These are phyloP conservation scores for Plantago rigida DNA, from an alignment of 305 asterid species.

Conservation along the genomic window DNA sequence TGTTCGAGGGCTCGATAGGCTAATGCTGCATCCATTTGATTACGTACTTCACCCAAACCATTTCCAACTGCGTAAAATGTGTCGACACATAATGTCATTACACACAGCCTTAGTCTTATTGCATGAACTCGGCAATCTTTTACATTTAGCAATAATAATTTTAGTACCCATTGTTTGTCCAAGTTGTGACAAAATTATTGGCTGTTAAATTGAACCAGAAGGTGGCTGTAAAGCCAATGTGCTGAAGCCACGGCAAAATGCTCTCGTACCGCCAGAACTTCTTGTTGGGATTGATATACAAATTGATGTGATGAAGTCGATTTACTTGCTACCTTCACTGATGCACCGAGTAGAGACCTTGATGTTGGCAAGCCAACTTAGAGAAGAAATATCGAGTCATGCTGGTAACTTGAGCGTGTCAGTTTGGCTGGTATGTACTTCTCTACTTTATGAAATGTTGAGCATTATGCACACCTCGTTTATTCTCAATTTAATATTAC, in stretches of 20 bases:
- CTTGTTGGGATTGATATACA: constrained; percentile 53
- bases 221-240: constrained; percentile 24
- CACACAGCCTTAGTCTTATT: not conserved
- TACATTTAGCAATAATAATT: not conserved
- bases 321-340: constrained; percentile 86
- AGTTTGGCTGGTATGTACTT: constrained; percentile 60
- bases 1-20: too few species aligned
- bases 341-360: constrained; percentile 84
- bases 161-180: not conserved
- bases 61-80: not conserved
- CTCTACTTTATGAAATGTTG: constrained; percentile 6
- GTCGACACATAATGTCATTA: not conserved
- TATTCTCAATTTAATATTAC: constrained; percentile 13
- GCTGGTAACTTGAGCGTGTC: constrained; percentile 40
- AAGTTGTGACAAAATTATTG: not conserved
- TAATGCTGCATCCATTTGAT: too few species aligned
- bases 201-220: constrained; percentile 17
- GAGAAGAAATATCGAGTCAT: constrained; percentile 49
- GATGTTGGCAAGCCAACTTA: constrained; percentile 89
- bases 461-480: constrained; percentile 7
- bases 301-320: constrained; percentile 52
- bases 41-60: not conserved
- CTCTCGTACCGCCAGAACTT: constrained; percentile 86
- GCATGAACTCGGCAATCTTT: not conserved
- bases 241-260: constrained; percentile 52